These are phyloP conservation scores for Zymoseptoria brevis DNA, from an alignment of 2,329 filamentous ascomycete species.

Conservation along the genomic window DNA sequence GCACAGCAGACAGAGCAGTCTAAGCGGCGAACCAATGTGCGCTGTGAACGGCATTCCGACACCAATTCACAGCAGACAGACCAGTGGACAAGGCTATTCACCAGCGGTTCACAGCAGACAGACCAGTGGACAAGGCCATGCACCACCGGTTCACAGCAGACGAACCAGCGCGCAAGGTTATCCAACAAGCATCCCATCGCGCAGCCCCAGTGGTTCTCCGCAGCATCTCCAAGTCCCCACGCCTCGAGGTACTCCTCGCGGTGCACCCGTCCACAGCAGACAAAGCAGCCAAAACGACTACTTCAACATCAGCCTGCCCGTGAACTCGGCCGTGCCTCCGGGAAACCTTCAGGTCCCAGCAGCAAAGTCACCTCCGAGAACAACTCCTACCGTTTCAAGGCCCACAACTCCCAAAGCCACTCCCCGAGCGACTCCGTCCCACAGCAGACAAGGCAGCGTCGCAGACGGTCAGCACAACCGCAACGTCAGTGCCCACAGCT, in stretches of 20 bases:
- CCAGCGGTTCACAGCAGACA: background rate
- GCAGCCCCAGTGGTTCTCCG: background rate
- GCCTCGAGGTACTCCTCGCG: background rate
- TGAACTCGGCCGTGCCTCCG: background rate
- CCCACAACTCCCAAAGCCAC: background rate
- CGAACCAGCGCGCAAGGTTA: background rate
- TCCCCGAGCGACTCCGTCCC: background rate
- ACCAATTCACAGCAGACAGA: background rate
- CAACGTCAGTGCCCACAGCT: background rate
- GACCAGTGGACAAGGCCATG: background rate
- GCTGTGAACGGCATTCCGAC: background rate
- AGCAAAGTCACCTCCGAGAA: no score
- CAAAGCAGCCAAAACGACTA: background rate
- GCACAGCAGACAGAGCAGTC: background rate
- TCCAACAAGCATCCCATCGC: background rate
- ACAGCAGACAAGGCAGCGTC: background rate
- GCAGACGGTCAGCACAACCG: background rate
- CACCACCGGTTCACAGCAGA: background rate
- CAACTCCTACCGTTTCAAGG: no score
- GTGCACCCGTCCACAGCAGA: background rate
- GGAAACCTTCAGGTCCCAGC: no score
- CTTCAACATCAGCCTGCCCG: background rate
- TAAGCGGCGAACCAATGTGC: background rate
- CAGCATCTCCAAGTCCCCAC: background rate
- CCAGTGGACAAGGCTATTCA: background rate